Percentiles rank a stretch among this genome's conserved stretches.
Evolutionary conservation across 208 protist species (phyloP).

Genomic region (Trypanosoma cruzi): DNA sequence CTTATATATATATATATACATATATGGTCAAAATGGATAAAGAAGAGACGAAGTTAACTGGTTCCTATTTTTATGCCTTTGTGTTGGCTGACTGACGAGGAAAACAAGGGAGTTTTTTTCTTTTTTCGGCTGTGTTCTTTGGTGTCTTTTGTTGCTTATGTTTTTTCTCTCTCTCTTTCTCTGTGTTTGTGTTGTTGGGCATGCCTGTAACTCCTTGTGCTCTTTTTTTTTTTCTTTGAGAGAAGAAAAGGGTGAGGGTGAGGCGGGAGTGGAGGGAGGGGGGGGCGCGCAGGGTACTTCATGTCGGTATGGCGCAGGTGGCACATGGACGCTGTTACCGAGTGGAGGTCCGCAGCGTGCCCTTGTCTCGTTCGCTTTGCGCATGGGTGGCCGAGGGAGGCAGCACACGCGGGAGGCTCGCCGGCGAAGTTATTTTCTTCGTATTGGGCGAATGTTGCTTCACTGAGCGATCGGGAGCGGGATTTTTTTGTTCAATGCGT

Average conservation of each 20-base stretch:
- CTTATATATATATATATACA: too few species aligned
- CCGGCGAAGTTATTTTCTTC: constrained; percentile 29
- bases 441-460: constrained; percentile 29
- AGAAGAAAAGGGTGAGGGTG: not conserved
- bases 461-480: constrained; percentile 20
- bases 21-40: too few species aligned
- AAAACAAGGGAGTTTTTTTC: not conserved
- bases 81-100: not conserved
- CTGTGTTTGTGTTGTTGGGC: not conserved
- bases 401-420: not conserved
- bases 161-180: constrained; percentile 4
- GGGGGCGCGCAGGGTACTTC: not conserved
- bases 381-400: constrained; percentile 1
- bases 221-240: not conserved
- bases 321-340: constrained; percentile 21
- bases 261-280: not conserved
- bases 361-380: constrained; percentile 34
- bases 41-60: too few species aligned
- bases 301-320: constrained; percentile 35
- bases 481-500: constrained; percentile 47
- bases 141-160: not conserved
- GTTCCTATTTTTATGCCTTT: too few species aligned
- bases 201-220: not conserved
- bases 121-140: not conserved
- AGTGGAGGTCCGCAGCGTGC: constrained; percentile 11